phyloP scores from a whole-genome alignment of 805 yeast genomes.

The Torulaspora maleeae region DNA sequence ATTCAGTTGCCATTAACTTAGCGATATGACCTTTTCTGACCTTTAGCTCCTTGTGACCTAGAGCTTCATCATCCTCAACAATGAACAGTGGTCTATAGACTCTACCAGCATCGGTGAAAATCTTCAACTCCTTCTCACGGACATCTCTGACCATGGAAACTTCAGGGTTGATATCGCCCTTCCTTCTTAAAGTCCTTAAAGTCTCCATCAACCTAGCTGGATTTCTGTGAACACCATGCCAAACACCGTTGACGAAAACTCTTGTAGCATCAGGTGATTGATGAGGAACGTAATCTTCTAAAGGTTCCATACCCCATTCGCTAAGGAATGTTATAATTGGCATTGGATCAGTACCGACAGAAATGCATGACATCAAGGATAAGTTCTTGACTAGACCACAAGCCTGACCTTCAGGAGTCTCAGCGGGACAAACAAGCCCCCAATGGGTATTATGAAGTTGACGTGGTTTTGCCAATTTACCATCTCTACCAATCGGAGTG shows the following conservation, averaged over 20 bases:
- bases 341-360: constrained; percentile 96
- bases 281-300: constrained; percentile 92
- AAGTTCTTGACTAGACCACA: constrained; percentile 98
- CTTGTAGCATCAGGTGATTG: constrained; percentile 87
- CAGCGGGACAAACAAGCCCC: constrained; percentile 99
- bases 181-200: constrained; percentile 85
- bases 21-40: constrained; percentile 81
- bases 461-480: constrained; percentile 97
- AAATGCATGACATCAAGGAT: constrained; percentile 94
- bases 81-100: constrained; percentile 94
- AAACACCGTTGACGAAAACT: constrained; percentile 96
- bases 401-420: constrained; percentile 99
- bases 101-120: constrained; percentile 97
- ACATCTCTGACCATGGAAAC: constrained; percentile 96
- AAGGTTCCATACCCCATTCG: constrained; percentile 99
- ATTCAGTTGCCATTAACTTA: constrained; percentile 60
- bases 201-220: constrained; percentile 90
- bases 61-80: constrained; percentile 78
- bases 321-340: constrained; percentile 89
- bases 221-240: constrained; percentile 98
- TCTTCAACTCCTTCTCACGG: constrained; percentile 92
- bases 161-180: constrained; percentile 92
- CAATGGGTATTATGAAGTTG: constrained; percentile 98
- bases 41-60: constrained; percentile 62
- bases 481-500: constrained; percentile 99